A percentile compares a stretch with the other conserved stretches of the same genome.
These are phyloP conservation scores for Peziza echinospora DNA, from an alignment of 495 filamentous ascomycete species.

Conservation along the genomic window DNA sequence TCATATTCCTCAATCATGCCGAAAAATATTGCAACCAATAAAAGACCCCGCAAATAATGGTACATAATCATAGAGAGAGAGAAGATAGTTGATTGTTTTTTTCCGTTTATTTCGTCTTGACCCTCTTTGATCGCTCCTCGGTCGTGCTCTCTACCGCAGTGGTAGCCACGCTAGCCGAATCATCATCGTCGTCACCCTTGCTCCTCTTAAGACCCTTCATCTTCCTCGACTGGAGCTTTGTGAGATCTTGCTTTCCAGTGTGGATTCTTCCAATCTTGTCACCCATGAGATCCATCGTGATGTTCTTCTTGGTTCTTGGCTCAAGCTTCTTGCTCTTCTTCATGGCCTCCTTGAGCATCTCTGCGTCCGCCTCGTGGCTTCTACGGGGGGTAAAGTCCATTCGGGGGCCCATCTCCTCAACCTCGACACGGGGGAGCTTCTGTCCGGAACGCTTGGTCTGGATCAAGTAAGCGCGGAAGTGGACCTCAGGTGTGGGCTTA, in stretches of 20 bases:
- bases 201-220: slow-evolving; percentile 94
- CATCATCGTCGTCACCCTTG: slow-evolving; percentile 31
- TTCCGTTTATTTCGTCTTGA: too few relatives aligned
- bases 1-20: too few relatives aligned
- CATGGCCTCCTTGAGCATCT: slow-evolving; percentile 71
- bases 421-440: slow-evolving; percentile 68
- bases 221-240: slow-evolving; percentile 79
- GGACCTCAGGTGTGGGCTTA: slow-evolving; percentile 42
- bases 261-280: slow-evolving; percentile 93
- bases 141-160: too few relatives aligned
- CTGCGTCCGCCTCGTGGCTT: slow-evolving; percentile 49
- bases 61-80: too few relatives aligned
- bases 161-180: too few relatives aligned
- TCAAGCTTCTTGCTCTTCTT: slow-evolving; percentile 54
- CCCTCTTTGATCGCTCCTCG: too few relatives aligned
- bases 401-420: slow-evolving; percentile 87
- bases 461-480: slow-evolving; percentile 67
- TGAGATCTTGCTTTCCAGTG: slow-evolving; percentile 73
- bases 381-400: slow-evolving; percentile 84
- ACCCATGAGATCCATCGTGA: slow-evolving; percentile 70
- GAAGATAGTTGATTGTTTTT: too few relatives aligned
- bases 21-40: too few relatives aligned
- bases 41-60: too few relatives aligned
- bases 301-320: slow-evolving; percentile 76
- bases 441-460: slow-evolving; percentile 67